Conservation (phyloP, 164 flowering plant species). For the Echeveria elegans region DNA sequence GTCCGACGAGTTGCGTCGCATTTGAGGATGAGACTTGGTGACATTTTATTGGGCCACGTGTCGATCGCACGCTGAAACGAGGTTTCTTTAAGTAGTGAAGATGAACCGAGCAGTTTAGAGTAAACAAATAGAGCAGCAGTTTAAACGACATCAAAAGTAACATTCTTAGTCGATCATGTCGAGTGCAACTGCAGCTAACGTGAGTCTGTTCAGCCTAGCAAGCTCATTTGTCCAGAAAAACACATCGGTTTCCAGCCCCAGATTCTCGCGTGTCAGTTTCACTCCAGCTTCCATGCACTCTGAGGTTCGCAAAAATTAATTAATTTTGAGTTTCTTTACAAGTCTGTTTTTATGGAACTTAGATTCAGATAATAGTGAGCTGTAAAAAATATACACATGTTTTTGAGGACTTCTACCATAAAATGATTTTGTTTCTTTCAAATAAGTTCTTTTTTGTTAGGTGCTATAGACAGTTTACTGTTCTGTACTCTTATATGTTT, state of each 20-base stretch:
- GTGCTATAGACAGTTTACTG: no score
- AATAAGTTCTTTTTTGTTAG: no score
- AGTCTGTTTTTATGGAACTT: no score
- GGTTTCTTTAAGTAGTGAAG: not conserved
- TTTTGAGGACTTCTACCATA: no score
- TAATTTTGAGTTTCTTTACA: no score
- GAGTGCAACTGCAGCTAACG: conserved; percentile 16
- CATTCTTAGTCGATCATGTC: conserved; percentile 12
- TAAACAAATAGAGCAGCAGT: not conserved
- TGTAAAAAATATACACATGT: no score
- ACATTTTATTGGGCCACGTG: not conserved
- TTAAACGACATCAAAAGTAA: no score
- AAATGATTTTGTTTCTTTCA: no score
- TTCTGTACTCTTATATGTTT: no score
- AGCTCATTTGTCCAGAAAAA: conserved; percentile 20
- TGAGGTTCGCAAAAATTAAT: conserved; percentile 18
- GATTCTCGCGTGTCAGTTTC: conserved; percentile 41
- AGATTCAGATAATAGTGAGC: no score
- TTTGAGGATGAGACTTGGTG: not conserved
- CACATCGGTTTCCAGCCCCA: conserved; percentile 18
- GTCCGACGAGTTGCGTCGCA: not conserved
- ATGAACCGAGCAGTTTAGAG: not conserved
- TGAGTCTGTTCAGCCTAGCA: conserved; percentile 24
- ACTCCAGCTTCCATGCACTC: conserved; percentile 30
- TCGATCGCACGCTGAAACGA: not conserved